Evolutionary conservation across 2,329 filamentous ascomycete species (phyloP).

Genomic region (Microcera coccophila): DNA sequence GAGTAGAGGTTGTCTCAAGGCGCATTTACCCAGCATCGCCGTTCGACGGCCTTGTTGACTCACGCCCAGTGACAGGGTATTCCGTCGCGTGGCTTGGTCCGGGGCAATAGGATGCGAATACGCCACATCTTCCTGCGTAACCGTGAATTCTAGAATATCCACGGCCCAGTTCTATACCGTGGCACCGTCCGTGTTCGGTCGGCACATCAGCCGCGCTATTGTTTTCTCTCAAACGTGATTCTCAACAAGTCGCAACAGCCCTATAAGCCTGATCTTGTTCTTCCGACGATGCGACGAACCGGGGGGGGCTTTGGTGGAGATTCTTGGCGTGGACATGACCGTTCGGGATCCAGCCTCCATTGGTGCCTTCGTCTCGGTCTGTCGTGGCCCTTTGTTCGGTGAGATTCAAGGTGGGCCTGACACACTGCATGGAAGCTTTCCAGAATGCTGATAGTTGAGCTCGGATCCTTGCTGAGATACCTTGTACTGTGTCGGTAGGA

Average conservation of each 20-base stretch:
- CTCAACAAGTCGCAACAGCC: too few relatives aligned
- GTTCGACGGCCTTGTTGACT: not conserved
- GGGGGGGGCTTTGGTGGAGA: not conserved
- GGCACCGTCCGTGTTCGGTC: too few relatives aligned
- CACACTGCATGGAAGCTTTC: slow-evolving; percentile 27
- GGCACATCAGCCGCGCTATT: too few relatives aligned
- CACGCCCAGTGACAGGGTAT: not conserved
- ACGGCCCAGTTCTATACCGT: too few relatives aligned
- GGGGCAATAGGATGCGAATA: too few relatives aligned
- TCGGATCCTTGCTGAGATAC: slow-evolving; percentile 13
- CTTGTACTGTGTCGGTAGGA: slow-evolving; percentile 11
- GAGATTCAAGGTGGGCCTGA: slow-evolving; percentile 19
- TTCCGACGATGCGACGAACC: too few relatives aligned
- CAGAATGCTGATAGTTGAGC: slow-evolving; percentile 24
- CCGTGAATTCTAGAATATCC: too few relatives aligned
- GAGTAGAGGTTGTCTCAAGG: too few relatives aligned
- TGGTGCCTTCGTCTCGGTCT: slow-evolving; percentile 10
- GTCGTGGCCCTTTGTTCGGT: slow-evolving; percentile 15
- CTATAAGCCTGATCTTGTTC: too few relatives aligned
- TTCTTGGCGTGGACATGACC: not conserved
- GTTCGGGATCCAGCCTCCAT: not conserved
- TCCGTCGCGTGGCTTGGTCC: not conserved
- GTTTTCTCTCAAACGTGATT: too few relatives aligned
- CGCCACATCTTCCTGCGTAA: too few relatives aligned
- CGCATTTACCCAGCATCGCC: too few relatives aligned